phyloP scores from a whole-genome alignment of 306 rosid species.

The Biancaea sappan region DNA sequence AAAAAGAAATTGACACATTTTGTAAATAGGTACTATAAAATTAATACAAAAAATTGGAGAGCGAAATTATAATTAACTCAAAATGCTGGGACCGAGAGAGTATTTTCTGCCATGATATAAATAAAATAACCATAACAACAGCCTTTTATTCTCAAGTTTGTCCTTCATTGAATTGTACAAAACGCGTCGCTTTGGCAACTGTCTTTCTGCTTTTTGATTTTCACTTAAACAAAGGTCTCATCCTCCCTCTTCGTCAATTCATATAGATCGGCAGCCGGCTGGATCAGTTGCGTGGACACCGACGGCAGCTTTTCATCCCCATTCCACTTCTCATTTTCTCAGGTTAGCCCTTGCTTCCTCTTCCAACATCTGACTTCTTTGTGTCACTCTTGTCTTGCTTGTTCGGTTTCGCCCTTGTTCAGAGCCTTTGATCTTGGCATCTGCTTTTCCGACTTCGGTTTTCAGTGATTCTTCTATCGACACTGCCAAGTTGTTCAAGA shows the following conservation, averaged over 20 bases:
- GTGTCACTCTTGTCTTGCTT: background rate
- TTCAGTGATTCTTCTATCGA: background rate
- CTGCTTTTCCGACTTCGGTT: background rate
- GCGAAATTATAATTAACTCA: too few species aligned
- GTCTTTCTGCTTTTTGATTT: background rate
- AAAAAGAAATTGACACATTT: too few species aligned
- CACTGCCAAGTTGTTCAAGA: background rate
- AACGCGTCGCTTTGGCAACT: background rate
- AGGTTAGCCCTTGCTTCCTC: background rate
- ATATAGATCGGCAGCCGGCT: slow-evolving; percentile 6
- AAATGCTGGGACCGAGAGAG: too few species aligned
- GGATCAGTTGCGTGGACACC: background rate
- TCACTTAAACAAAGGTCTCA: background rate
- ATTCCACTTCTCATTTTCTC: background rate
- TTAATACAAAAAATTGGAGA: too few species aligned
- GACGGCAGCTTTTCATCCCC: background rate
- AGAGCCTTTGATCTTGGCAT: background rate
- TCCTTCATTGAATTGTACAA: background rate
- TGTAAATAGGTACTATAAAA: too few species aligned
- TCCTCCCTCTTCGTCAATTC: background rate
- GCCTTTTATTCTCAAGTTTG: too few species aligned
- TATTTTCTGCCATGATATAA: too few species aligned
- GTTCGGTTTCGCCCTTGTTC: background rate
- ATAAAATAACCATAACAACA: too few species aligned
- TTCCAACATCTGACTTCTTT: background rate